A percentile compares a stretch with the other conserved stretches of the same genome.
Evolutionary conservation across 495 filamentous ascomycete species (phyloP).

Genomic region (Trypethelium eluteriae): DNA sequence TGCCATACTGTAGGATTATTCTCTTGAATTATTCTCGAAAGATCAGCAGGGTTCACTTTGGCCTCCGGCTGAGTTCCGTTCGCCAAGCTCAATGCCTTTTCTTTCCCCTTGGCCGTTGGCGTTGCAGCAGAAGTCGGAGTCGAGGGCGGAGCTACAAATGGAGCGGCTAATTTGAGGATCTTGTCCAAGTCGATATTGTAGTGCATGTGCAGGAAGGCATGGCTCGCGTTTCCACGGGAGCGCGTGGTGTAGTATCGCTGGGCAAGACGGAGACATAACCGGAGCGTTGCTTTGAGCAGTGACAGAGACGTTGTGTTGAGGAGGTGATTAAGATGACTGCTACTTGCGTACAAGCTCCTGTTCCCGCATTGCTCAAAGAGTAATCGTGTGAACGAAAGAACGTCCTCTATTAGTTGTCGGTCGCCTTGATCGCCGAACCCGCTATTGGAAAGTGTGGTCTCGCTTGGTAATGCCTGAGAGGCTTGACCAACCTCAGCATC

Average conservation of each 20-base stretch:
- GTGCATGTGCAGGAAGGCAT: slow-evolving; percentile 71
- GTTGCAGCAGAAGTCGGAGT: slow-evolving; percentile 38
- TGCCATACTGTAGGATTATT: slow-evolving; percentile 45
- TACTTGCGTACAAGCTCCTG: slow-evolving; percentile 90
- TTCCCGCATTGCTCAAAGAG: slow-evolving; percentile 95
- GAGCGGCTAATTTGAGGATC: slow-evolving; percentile 70
- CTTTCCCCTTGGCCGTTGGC: slow-evolving; percentile 57
- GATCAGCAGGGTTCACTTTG: slow-evolving; percentile 64
- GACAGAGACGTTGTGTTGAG: slow-evolving; percentile 77
- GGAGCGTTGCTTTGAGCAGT: slow-evolving; percentile 65
- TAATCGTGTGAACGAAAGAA: slow-evolving; percentile 76
- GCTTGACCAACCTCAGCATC: slow-evolving; percentile 33
- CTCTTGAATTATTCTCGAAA: slow-evolving; percentile 60
- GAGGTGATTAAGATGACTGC: slow-evolving; percentile 74
- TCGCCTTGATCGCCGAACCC: slow-evolving; percentile 70
- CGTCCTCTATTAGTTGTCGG: slow-evolving; percentile 63
- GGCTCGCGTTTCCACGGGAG: slow-evolving; percentile 54
- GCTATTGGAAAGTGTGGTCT: slow-evolving; percentile 46
- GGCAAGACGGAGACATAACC: slow-evolving; percentile 71
- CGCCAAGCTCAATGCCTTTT: slow-evolving; percentile 45
- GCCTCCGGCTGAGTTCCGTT: slow-evolving; percentile 38
- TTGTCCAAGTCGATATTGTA: slow-evolving; percentile 93
- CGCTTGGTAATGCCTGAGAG: slow-evolving; percentile 22
- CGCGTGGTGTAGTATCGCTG: slow-evolving; percentile 86
- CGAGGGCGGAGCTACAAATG: slow-evolving; percentile 63